phyloP scores from a whole-genome alignment of 768 basidiomycete genomes.

The Mycena galericulata region DNA sequence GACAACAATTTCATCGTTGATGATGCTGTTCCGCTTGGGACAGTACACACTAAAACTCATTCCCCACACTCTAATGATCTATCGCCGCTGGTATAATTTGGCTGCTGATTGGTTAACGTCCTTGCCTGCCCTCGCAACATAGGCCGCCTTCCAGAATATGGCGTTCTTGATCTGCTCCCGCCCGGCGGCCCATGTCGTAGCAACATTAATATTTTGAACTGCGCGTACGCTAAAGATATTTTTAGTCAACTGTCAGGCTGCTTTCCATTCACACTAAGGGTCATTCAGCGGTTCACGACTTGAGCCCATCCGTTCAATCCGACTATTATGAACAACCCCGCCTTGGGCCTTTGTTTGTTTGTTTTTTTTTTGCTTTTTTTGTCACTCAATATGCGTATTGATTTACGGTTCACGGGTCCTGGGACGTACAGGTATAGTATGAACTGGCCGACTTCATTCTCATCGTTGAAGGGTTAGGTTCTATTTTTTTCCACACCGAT shows the following conservation, averaged over 20 bases:
- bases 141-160: constrained; percentile 56
- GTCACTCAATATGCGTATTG: no score
- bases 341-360: no score
- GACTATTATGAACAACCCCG: no score
- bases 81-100: constrained; percentile 64
- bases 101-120: no score
- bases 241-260: no score
- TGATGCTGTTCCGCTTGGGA: constrained; percentile 76
- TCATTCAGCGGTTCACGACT: no score
- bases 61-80: constrained; percentile 43
- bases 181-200: constrained; percentile 24
- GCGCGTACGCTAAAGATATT: no score
- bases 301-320: no score
- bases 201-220: not conserved
- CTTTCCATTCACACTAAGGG: no score
- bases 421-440: no score
- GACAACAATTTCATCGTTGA: constrained; percentile 79
- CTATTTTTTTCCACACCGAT: not conserved
- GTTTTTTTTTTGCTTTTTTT: no score
- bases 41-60: constrained; percentile 63
- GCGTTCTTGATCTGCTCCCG: constrained; percentile 32
- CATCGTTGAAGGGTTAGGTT: constrained; percentile 78
- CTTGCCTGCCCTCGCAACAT: not conserved
- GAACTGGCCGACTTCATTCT: constrained; percentile 80
- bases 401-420: no score